Base-by-base conservation (phyloP, 2,329 filamentous ascomycete species). In the Arthrinium phaeospermum region DNA sequence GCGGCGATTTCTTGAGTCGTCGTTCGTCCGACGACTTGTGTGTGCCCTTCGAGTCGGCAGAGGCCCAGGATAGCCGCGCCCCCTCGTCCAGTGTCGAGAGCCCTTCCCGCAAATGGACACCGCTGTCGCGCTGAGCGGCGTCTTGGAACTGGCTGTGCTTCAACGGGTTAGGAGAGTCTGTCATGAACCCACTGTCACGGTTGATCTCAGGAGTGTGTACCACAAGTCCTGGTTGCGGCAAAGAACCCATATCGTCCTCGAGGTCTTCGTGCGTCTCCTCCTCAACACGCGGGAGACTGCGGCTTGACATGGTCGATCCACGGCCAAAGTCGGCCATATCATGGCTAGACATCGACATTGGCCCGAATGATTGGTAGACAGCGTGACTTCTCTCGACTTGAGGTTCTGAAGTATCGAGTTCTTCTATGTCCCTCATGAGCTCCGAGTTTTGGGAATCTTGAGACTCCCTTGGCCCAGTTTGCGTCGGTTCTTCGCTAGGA, bases 121-220 rank as follows among this genome's bases (percentile, higher is more conserved):
- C 89, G 79, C 89, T 91, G 76, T 91, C 89, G 61, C 87, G 85
- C 68, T 83, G 81, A 44, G 80, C 77, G 44, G 83, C 80, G 27
- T 83, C 79, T 16, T 80, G 79, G 19, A 79, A 74, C 0, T 77
- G 72, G 69, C 79, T 79, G 74, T 80, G 84, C 71, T 79, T 80
- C 70, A 81, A 80, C 51, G 82, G 79, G 57, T 81, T 81, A 19
- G 87, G 84, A 2, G 87, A 86, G 67, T 83, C 86, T 6, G 84
- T 79, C 34, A 82, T 81, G 74, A 88, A 84, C 0, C 85, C 87
- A 73, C 87, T 88, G 75, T 90, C 87, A 57, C 87, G 81, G 75
- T 86, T 86, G 46, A 78, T 71, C 19, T 87, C 83, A 10, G 80
- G 77, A 45, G 77, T 79, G 1, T 75, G 68, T 27, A 73, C 64